Percentiles rank a stretch among this genome's conserved stretches.
Conservation (phyloP, 108 stramenopile genomes). For the Pinguiococcus pyrenoidosus region DNA sequence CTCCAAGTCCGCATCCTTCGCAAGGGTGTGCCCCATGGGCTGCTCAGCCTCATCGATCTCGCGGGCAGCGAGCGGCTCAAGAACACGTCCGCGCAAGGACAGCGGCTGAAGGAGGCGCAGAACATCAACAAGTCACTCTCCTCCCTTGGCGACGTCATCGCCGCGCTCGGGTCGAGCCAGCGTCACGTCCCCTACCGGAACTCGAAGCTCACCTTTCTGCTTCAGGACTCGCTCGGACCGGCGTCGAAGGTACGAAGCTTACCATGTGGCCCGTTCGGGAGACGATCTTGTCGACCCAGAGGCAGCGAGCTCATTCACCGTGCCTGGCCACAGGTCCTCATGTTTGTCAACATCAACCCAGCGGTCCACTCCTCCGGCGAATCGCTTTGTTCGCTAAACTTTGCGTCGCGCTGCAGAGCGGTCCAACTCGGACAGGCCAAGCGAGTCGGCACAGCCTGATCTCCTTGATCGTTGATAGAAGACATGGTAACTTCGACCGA, state of each 20-base stretch:
- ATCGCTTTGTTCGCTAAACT: constrained; percentile 63
- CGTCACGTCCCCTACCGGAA: constrained; percentile 77
- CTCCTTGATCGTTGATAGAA: too few species aligned
- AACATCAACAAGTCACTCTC: constrained; percentile 28
- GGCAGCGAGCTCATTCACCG: too few species aligned
- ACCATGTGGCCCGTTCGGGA: too few species aligned
- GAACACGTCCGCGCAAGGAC: constrained; percentile 12
- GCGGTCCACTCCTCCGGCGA: constrained; percentile 59
- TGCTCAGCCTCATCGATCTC: constrained; percentile 43
- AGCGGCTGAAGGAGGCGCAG: constrained; percentile 23
- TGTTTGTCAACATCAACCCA: constrained; percentile 78
- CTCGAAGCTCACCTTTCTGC: constrained; percentile 73
- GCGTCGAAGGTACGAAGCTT: too few species aligned
- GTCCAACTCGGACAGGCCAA: constrained; percentile 27
- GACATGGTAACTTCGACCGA: too few species aligned
- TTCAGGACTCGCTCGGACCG: constrained; percentile 63
- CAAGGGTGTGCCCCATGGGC: too few species aligned
- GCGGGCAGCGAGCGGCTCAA: constrained; percentile 44
- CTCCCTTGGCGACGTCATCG: constrained; percentile 31
- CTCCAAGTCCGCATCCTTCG: constrained; percentile 18
- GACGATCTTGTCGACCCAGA: too few species aligned
- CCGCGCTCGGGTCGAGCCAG: constrained; percentile 15
- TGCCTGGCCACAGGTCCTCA: constrained; percentile 63
- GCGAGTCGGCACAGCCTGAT: too few species aligned
- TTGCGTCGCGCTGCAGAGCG: constrained; percentile 41